Evolutionary conservation across 306 rosid species (phyloP).

Genomic region (Vicia villosa): DNA sequence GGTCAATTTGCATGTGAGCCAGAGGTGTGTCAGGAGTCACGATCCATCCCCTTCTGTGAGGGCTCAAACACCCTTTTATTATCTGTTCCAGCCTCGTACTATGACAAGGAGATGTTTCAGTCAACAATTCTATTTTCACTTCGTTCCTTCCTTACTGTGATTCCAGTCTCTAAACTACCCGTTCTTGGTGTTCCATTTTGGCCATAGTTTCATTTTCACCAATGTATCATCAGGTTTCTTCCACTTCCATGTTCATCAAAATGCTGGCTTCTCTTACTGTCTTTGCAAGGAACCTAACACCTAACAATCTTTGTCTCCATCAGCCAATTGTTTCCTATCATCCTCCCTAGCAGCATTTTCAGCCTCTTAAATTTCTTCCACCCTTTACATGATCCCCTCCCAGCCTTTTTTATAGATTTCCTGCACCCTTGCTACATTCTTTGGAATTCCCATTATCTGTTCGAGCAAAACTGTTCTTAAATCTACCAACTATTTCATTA

Average conservation of each 20-base stretch:
- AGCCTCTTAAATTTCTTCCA: neutral
- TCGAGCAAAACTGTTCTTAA: no score
- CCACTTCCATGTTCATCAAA: neutral
- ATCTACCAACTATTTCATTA: neutral
- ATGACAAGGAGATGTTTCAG: neutral
- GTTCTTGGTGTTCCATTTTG: neutral
- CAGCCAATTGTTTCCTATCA: neutral
- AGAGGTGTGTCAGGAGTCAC: neutral
- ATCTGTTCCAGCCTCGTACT: neutral
- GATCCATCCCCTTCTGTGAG: neutral
- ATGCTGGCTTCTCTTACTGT: neutral
- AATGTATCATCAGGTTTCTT: no score
- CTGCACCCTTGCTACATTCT: no score
- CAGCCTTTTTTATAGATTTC: no score
- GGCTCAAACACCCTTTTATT: neutral
- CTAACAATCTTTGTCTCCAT: neutral
- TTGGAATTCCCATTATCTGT: no score
- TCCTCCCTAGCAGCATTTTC: neutral
- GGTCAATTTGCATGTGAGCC: neutral
- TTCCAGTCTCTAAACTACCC: neutral
- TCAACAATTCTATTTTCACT: neutral
- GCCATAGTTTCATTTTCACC: neutral
- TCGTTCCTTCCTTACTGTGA: neutral
- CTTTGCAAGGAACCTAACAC: no score
- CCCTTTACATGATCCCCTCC: neutral